These are phyloP conservation scores for Hypoxylon sp. DNA, from an alignment of 2,329 filamentous ascomycete species.

Conservation along the genomic window DNA sequence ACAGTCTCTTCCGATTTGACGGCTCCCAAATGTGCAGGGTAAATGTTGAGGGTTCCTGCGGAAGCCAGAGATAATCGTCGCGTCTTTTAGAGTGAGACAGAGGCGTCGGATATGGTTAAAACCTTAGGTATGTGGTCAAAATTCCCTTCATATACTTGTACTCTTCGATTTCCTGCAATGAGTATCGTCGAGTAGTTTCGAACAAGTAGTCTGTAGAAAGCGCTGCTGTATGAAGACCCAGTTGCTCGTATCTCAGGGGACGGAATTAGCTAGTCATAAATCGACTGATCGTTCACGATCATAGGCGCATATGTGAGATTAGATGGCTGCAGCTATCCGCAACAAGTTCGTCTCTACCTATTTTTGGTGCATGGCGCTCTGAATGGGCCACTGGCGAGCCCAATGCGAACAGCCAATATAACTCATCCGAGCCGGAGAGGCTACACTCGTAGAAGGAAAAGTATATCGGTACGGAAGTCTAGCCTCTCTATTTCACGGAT, in stretches of 20 bases:
- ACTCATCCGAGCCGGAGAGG: neutral
- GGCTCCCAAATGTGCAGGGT: conserved; percentile 10
- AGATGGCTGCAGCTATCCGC: conserved; percentile 18
- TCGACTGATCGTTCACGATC: conserved; percentile 1
- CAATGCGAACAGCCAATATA: neutral
- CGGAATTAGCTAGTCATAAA: neutral
- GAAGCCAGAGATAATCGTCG: conserved; percentile 17
- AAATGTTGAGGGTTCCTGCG: neutral
- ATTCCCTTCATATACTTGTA: conserved; percentile 15
- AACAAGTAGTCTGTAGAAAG: neutral
- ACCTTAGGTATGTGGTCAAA: conserved; percentile 1
- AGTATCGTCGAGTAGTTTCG: neutral
- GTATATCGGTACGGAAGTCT: conserved; percentile 3
- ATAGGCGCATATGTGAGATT: conserved; percentile 15
- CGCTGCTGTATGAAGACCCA: neutral
- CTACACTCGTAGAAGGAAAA: conserved; percentile 9
- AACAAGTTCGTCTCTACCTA: conserved; percentile 7
- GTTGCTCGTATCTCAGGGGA: conserved; percentile 1
- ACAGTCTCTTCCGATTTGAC: conserved; percentile 32
- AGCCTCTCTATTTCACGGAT: conserved; percentile 3
- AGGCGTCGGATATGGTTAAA: conserved; percentile 2
- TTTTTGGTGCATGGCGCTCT: conserved; percentile 2
- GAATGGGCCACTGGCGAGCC: conserved; percentile 3
- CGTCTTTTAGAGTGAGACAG: conserved; percentile 14
- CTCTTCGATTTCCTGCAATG: conserved; percentile 2